Conservation (phyloP, 768 basidiomycete genomes). For the Suillus tomentosus region DNA sequence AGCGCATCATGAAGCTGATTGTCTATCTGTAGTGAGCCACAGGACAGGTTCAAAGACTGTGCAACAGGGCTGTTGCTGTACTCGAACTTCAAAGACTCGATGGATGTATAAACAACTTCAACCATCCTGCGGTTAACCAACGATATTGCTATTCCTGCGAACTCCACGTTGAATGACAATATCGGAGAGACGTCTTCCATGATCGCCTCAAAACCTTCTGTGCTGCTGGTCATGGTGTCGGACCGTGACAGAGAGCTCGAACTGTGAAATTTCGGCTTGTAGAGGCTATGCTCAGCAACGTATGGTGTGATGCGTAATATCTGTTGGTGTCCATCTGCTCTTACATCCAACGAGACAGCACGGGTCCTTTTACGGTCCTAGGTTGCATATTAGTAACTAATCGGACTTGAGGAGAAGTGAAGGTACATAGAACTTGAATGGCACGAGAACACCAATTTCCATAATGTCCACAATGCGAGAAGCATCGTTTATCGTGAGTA, state of each 20-base stretch:
- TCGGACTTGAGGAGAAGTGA: neutral
- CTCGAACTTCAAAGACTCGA: constrained; percentile 79
- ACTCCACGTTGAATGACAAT: constrained; percentile 68
- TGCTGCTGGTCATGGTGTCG: constrained; percentile 68
- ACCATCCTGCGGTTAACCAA: constrained; percentile 83
- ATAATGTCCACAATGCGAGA: constrained; percentile 81
- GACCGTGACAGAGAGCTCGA: constrained; percentile 52
- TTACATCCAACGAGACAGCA: constrained; percentile 86
- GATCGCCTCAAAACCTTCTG: constrained; percentile 84
- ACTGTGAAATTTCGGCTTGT: constrained; percentile 70
- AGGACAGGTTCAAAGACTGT: constrained; percentile 77
- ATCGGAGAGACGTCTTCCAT: constrained; percentile 70
- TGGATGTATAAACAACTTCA: constrained; percentile 87
- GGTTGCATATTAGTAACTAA: constrained; percentile 4
- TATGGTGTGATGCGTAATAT: constrained; percentile 87
- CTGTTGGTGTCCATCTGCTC: constrained; percentile 86
- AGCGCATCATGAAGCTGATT: constrained; percentile 97
- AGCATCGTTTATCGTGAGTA: constrained; percentile 60
- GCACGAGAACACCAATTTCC: constrained; percentile 92
- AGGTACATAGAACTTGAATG: constrained; percentile 82
- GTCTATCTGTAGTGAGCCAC: constrained; percentile 91
- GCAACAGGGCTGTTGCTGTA: constrained; percentile 79
- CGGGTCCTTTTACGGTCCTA: constrained; percentile 59
- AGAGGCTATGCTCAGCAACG: constrained; percentile 80
- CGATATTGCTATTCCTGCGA: constrained; percentile 92